These are phyloP conservation scores for Apiotrichum gamsii DNA, from an alignment of 1,284 basidiomycete genomes.

Conservation along the genomic window DNA sequence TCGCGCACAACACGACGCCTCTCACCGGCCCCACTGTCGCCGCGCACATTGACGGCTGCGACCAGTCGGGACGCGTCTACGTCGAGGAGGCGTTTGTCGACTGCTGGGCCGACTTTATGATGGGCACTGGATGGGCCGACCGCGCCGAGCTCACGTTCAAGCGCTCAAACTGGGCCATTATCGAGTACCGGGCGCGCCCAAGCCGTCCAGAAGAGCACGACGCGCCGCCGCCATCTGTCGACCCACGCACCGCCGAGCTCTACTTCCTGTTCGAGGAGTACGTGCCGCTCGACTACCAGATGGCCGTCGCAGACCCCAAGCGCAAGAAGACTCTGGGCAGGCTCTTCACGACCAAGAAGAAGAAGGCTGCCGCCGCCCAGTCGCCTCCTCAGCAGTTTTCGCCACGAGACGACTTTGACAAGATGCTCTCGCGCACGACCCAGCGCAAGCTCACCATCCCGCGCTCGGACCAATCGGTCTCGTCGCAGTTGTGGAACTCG, in stretches of 20 bases:
- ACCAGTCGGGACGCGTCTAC: conserved; percentile 57
- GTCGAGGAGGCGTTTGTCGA: conserved; percentile 81
- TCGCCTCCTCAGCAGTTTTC: not conserved
- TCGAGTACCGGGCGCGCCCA: conserved; percentile 66
- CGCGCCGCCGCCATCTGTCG: conserved; percentile 34
- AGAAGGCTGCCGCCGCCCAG: conserved; percentile 29
- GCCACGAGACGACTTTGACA: conserved; percentile 63
- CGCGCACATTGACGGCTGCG: conserved; percentile 30
- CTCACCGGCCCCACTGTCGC: conserved; percentile 52
- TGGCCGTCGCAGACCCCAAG: conserved; percentile 58
- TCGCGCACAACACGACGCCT: conserved; percentile 78
- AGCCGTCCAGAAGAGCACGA: conserved; percentile 19
- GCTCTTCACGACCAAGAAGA: conserved; percentile 42
- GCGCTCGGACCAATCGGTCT: conserved; percentile 15
- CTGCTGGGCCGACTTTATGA: conserved; percentile 76
- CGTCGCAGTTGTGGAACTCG: conserved; percentile 28
- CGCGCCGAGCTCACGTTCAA: conserved; percentile 65
- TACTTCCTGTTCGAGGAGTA: conserved; percentile 80
- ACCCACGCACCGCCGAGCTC: conserved; percentile 56
- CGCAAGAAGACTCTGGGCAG: conserved; percentile 41
- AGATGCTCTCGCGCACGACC: conserved; percentile 50
- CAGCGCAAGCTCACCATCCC: conserved; percentile 24
- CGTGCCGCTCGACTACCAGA: conserved; percentile 74
- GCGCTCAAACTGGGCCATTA: conserved; percentile 74
- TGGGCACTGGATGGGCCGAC: conserved; percentile 73